Conservation (phyloP, 768 basidiomycete genomes). For the Boletus sp. region DNA sequence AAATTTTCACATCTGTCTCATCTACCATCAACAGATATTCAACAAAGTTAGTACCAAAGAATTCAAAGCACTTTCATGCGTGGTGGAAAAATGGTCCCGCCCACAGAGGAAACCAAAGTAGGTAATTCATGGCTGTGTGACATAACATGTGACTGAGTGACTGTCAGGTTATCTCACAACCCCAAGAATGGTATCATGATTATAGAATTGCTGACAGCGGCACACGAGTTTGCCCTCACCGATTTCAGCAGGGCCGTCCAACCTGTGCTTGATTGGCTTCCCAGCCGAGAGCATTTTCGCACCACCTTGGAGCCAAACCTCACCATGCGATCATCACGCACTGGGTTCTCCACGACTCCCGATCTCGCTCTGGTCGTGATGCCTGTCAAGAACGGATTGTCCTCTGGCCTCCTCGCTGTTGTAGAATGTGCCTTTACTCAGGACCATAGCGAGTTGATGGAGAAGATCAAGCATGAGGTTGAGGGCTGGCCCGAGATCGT, state of each 20-base stretch:
- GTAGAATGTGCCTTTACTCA: not conserved
- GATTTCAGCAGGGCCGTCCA: not conserved
- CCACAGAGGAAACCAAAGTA: not conserved
- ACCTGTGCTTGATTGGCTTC: not conserved
- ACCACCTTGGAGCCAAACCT: not conserved
- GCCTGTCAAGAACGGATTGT: not conserved
- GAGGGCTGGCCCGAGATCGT: not conserved
- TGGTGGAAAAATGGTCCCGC: not conserved
- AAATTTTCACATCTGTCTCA: not conserved
- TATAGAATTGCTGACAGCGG: not conserved
- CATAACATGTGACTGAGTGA: too few relatives aligned
- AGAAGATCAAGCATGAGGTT: not conserved
- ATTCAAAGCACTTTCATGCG: not conserved
- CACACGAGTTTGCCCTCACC: not conserved
- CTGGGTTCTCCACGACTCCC: not conserved
- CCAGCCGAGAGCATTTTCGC: not conserved
- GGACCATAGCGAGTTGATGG: not conserved
- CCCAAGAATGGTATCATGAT: not conserved
- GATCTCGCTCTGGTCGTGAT: not conserved
- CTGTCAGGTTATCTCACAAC: not conserved
- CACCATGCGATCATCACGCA: not conserved
- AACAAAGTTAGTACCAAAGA: not conserved
- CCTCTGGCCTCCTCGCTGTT: not conserved
- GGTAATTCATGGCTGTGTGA: not conserved
- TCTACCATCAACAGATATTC: not conserved